Base-by-base conservation (phyloP, 129 eudicot species). In the Flaveria sonorensis region DNA sequence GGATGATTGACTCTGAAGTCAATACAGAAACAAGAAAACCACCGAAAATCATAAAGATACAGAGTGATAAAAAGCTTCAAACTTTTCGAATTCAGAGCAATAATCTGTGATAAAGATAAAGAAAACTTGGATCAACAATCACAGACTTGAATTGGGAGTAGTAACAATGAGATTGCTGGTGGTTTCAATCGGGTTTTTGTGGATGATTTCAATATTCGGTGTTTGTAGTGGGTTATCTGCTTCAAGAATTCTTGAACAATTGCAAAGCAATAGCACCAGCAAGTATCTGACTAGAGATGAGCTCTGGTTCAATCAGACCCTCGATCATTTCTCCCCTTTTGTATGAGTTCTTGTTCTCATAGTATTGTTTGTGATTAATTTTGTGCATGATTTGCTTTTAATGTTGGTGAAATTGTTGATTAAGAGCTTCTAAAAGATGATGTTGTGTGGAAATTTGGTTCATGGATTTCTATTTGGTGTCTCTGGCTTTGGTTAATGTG, bases 301-400 rank as follows among this genome's bases (percentile, higher is more conserved):
- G 60, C 86, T 64, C 74, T 93, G 98, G 98, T 68, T 93, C 76
- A 88, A 90, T 86, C 98, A 93, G 81, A 90, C 91, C 15, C 97
- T 93, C 63, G 98, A 93, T 85, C 98, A 93, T 68, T 93, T 90
- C 86, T 87, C 96, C 18, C 96, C 92, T 50, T 83, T 81, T 26
- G 92, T 83, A 83, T 74, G 46, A n/a, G 6, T 69, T 76, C 66
- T 62, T 63, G 12, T 69, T 43, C 45, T 50, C 71, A 16, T 3
- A 59, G 12, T 21, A 56, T 46, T 71, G 24, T 16, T 15, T 46
- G 26, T 24, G 24, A 50, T 45, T 20, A 19, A 19, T 7, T 64
- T 36, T 36, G 40, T 36, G 40, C 7, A 36, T 36, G 8, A 36
- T 4, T 36, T 36, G 7, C 40, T 36, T 36, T 5, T 36, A 36